Conservation (phyloP, 1,139 yeast genomes). For the Debaryomyces nepalensis region DNA sequence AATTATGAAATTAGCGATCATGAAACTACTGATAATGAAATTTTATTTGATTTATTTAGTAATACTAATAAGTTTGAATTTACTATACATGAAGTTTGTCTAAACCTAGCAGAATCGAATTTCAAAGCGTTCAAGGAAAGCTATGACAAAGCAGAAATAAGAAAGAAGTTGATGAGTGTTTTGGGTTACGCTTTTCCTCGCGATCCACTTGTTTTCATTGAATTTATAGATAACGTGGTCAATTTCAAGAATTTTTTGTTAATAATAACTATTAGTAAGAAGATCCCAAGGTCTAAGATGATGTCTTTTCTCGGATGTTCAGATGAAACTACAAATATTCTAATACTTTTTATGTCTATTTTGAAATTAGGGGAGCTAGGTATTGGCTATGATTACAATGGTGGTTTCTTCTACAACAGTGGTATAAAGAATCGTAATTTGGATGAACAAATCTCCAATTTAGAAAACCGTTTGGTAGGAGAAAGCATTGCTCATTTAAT, state of each 20-base stretch:
- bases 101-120: slow-evolving; percentile 24
- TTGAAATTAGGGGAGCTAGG: slow-evolving; percentile 36
- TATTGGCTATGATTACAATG: slow-evolving; percentile 30
- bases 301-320: slow-evolving; percentile 33
- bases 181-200: slow-evolving; percentile 32
- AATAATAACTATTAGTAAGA: slow-evolving; percentile 30
- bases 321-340: slow-evolving; percentile 22
- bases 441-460: slow-evolving; percentile 24
- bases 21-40: slow-evolving; percentile 6
- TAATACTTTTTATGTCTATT: slow-evolving; percentile 29
- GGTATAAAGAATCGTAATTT: slow-evolving; percentile 18
- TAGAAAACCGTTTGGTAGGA: slow-evolving; percentile 27
- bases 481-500: slow-evolving; percentile 36
- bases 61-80: slow-evolving; percentile 19
- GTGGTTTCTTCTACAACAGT: slow-evolving; percentile 30
- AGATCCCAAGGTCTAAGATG: slow-evolving; percentile 29
- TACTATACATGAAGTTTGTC: slow-evolving; percentile 14
- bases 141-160: slow-evolving; percentile 18
- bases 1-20: slow-evolving; percentile 3
- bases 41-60: slow-evolving; percentile 13
- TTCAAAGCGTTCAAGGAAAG: slow-evolving; percentile 19
- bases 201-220: slow-evolving; percentile 23
- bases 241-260: slow-evolving; percentile 37
- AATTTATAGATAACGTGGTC: slow-evolving; percentile 29
- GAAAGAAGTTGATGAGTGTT: slow-evolving; percentile 17